A percentile compares a stretch with the other conserved stretches of the same genome.
These are phyloP conservation scores for Globisporangium sylvaticum DNA, from an alignment of 352 stramenopile species.

Conservation along the genomic window DNA sequence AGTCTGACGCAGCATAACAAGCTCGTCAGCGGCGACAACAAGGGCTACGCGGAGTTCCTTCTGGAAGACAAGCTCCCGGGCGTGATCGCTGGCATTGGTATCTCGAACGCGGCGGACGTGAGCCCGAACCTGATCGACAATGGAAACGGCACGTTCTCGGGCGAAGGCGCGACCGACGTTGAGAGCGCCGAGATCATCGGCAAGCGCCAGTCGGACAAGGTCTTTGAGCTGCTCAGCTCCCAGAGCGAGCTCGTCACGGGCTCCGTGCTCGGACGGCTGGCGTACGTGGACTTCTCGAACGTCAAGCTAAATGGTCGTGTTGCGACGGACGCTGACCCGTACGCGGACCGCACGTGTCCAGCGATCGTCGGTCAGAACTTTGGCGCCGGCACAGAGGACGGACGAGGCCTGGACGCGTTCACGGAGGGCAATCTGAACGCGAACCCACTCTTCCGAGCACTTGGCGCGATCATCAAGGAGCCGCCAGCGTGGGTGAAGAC, in stretches of 20 bases:
- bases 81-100: slow-evolving; percentile 30
- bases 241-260: slow-evolving; percentile 23
- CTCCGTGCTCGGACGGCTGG: slow-evolving; percentile 25
- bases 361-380: slow-evolving; percentile 48
- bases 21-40: slow-evolving; percentile 81
- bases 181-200: slow-evolving; percentile 41
- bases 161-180: slow-evolving; percentile 27
- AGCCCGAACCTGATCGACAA: slow-evolving; percentile 44
- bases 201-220: slow-evolving; percentile 29
- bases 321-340: slow-evolving; percentile 20
- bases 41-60: slow-evolving; percentile 49
- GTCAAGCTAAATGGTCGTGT: slow-evolving; percentile 20
- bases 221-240: slow-evolving; percentile 23
- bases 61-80: slow-evolving; percentile 28
- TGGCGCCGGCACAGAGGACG: slow-evolving; percentile 40
- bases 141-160: slow-evolving; percentile 35
- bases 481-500: slow-evolving; percentile 34
- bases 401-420: slow-evolving; percentile 25
- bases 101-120: slow-evolving; percentile 40
- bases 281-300: slow-evolving; percentile 47
- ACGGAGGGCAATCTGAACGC: slow-evolving; percentile 31
- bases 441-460: slow-evolving; percentile 24
- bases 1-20: slow-evolving; percentile 67
- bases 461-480: slow-evolving; percentile 23
- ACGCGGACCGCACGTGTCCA: slow-evolving; percentile 35